These are phyloP conservation scores for Bisporella sp. DNA, from an alignment of 2,329 filamentous ascomycete genomes.

Conservation along the genomic window DNA sequence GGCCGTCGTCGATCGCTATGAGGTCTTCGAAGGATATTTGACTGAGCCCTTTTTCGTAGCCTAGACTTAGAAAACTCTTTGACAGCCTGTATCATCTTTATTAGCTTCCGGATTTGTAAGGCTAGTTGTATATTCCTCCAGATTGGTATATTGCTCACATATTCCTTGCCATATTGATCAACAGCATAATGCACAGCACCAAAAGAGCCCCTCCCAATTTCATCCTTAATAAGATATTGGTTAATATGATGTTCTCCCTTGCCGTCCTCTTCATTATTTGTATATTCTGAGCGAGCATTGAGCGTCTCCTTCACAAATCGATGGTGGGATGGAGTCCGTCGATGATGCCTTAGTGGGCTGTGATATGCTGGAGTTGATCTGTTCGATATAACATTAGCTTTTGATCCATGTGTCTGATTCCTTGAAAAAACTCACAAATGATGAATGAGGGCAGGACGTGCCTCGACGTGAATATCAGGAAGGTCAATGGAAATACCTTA, in stretches of 20 bases:
- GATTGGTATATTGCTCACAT: constrained; percentile 49
- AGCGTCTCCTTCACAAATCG: constrained; percentile 78
- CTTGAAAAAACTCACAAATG: constrained; percentile 20
- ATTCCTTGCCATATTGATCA: constrained; percentile 90
- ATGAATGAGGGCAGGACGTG: constrained; percentile 30
- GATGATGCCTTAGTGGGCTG: constrained; percentile 59
- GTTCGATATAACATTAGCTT: background rate
- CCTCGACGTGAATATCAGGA: constrained; percentile 23
- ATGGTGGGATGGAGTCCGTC: constrained; percentile 50
- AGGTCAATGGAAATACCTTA: constrained; percentile 34
- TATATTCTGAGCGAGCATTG: constrained; percentile 81
- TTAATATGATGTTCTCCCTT: constrained; percentile 81
- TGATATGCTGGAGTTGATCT: constrained; percentile 43
- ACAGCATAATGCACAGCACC: constrained; percentile 85
- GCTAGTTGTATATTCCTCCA: background rate
- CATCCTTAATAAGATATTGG: constrained; percentile 88
- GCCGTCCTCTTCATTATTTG: constrained; percentile 77
- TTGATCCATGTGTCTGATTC: too few species aligned
- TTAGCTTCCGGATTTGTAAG: constrained; percentile 1
- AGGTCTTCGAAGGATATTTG: constrained; percentile 69
- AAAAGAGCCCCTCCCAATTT: constrained; percentile 95
- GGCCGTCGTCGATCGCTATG: constrained; percentile 40
- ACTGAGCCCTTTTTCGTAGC: constrained; percentile 83
- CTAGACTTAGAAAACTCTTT: constrained; percentile 97
- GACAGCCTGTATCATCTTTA: constrained; percentile 57